A percentile compares a stretch with the other conserved stretches of the same genome.
Conservation (phyloP, 2,329 filamentous ascomycete species). For the Phialophora chinensis region DNA sequence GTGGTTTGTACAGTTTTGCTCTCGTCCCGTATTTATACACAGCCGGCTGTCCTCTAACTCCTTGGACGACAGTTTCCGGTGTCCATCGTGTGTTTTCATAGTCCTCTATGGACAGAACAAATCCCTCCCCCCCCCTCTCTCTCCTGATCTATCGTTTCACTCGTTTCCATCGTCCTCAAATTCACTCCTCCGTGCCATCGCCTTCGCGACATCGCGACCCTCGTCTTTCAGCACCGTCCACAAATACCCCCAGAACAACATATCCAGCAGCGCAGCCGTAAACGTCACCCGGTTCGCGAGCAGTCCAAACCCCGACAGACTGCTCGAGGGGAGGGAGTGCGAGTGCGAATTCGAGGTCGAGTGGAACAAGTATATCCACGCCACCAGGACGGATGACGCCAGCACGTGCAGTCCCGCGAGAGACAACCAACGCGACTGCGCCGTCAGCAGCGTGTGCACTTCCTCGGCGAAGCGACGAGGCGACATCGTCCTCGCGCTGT, state of each 20-base stretch:
- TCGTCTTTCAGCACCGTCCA: slow-evolving; percentile 40
- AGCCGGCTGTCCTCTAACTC: not conserved
- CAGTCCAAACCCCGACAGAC: slow-evolving; percentile 9
- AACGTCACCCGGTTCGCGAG: slow-evolving; percentile 39
- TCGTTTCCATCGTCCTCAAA: slow-evolving; percentile 30
- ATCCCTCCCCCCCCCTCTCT: not conserved
- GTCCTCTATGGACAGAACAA: not conserved
- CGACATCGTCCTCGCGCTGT: not conserved
- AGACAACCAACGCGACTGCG: slow-evolving; percentile 36
- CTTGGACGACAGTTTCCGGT: not conserved
- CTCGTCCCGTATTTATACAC: not conserved
- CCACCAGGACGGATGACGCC: slow-evolving; percentile 27
- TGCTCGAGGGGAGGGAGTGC: not conserved
- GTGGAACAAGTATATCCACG: slow-evolving; percentile 37
- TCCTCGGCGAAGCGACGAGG: slow-evolving; percentile 33
- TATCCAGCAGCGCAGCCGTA: slow-evolving; percentile 33
- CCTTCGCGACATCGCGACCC: slow-evolving; percentile 29
- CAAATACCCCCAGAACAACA: slow-evolving; percentile 41
- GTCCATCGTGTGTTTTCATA: not conserved
- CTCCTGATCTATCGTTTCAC: not conserved
- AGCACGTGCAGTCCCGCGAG: slow-evolving; percentile 35
- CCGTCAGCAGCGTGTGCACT: slow-evolving; percentile 30
- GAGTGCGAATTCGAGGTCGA: slow-evolving; percentile 4
- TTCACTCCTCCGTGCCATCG: slow-evolving; percentile 30
- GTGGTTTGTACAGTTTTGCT: not conserved